These are phyloP conservation scores for Melastoma candidum DNA, from an alignment of 441 rosid species.

Conservation along the genomic window DNA sequence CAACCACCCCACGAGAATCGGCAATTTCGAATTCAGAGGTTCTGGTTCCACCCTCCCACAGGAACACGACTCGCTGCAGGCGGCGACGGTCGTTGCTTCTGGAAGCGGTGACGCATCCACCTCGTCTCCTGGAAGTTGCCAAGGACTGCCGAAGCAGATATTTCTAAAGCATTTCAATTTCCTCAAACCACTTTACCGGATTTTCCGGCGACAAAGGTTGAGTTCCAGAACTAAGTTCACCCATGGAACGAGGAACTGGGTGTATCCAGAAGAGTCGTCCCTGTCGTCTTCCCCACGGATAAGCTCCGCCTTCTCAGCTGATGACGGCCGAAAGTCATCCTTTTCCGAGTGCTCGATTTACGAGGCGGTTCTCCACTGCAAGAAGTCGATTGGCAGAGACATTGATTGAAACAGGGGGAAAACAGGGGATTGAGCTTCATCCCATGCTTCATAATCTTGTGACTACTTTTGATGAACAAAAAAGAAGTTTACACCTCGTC, in stretches of 20 bases:
- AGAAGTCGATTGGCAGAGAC: slow-evolving; percentile 60
- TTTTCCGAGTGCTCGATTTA: slow-evolving; percentile 90
- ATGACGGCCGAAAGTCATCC: slow-evolving; percentile 72
- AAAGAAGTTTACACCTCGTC: no score
- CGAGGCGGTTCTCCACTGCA: slow-evolving; percentile 98
- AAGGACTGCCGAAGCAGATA: slow-evolving; percentile 42
- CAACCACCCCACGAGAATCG: neutral
- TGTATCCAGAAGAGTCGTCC: slow-evolving; percentile 37
- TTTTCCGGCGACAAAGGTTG: slow-evolving; percentile 35
- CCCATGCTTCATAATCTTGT: no score
- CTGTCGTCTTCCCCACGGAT: slow-evolving; percentile 38
- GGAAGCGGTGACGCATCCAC: slow-evolving; percentile 15
- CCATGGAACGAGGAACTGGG: slow-evolving; percentile 32
- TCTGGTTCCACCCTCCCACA: slow-evolving; percentile 19
- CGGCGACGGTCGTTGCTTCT: slow-evolving; percentile 16
- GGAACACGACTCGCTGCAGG: slow-evolving; percentile 13
- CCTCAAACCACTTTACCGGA: slow-evolving; percentile 54
- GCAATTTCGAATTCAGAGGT: slow-evolving; percentile 6
- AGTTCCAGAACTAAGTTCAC: slow-evolving; percentile 27
- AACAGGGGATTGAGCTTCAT: no score
- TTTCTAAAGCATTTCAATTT: slow-evolving; percentile 63
- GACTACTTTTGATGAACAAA: no score
- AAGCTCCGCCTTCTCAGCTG: slow-evolving; percentile 51
- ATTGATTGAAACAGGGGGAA: no score
- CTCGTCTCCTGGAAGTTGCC: slow-evolving; percentile 34